These are phyloP conservation scores for Boletus fagicola DNA, from an alignment of 768 basidiomycete genomes.

Conservation along the genomic window DNA sequence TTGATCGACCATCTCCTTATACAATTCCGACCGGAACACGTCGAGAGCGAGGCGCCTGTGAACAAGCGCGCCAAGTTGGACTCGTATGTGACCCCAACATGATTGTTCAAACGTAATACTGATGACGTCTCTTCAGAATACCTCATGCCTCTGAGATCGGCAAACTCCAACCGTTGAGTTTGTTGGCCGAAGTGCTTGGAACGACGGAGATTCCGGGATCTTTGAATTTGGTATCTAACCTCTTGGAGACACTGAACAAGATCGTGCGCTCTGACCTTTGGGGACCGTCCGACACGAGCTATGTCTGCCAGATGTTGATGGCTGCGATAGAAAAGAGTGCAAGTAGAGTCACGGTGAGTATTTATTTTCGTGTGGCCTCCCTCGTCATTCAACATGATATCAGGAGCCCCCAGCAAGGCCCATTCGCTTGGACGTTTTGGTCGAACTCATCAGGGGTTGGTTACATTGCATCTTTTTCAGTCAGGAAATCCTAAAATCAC, in stretches of 20 bases:
- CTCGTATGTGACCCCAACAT: constrained; percentile 47
- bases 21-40: constrained; percentile 45
- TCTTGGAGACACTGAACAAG: constrained; percentile 71
- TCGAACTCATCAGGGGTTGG: constrained; percentile 80
- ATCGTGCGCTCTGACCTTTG: constrained; percentile 56
- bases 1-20: constrained; percentile 54
- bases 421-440: constrained; percentile 79
- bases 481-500: background rate
- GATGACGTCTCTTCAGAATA: constrained; percentile 3
- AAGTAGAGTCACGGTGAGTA: constrained; percentile 51
- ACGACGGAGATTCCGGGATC: constrained; percentile 66
- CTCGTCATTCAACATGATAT: background rate
- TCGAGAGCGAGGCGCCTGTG: constrained; percentile 45
- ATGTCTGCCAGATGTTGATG: constrained; percentile 82
- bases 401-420: constrained; percentile 58
- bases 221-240: constrained; percentile 62
- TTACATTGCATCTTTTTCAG: background rate
- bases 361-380: background rate
- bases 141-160: constrained; percentile 35
- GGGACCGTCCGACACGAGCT: constrained; percentile 64
- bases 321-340: constrained; percentile 71
- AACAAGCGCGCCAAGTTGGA: constrained; percentile 65
- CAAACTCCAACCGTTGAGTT: constrained; percentile 46
- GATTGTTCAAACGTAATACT: background rate
- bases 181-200: constrained; percentile 70